A percentile compares a stretch with the other conserved stretches of the same genome.
These are phyloP conservation scores for Pichia kluyveri DNA, from an alignment of 805 yeast species.

Conservation along the genomic window DNA sequence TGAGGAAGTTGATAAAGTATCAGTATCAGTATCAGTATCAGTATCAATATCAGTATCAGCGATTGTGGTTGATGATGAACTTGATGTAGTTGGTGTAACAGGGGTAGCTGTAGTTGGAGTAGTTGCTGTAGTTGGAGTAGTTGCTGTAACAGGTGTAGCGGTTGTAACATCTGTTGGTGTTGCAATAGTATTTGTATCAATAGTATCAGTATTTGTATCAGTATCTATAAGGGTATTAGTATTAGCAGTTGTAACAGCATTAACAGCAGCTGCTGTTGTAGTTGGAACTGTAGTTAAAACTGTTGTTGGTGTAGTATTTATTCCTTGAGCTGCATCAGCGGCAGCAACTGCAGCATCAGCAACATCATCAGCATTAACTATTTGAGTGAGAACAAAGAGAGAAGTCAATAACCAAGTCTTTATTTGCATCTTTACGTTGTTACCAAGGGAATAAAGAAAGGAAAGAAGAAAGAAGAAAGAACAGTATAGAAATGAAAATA, in stretches of 20 bases:
- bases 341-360: conserved; percentile 3
- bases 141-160: neutral
- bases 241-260: neutral
- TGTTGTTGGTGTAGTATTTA: neutral
- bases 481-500: too few species aligned
- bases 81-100: conserved; percentile 7
- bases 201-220: neutral
- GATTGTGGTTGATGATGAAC: conserved; percentile 5
- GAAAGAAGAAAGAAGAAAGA: too few species aligned
- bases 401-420: too few species aligned
- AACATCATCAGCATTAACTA: conserved; percentile 6
- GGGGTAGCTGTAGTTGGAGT: neutral
- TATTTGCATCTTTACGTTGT: too few species aligned
- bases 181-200: neutral
- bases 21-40: conserved; percentile 12
- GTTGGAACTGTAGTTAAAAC: conserved; percentile 8
- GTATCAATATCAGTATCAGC: conserved; percentile 10
- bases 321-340: conserved; percentile 5
- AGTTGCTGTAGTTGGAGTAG: too few species aligned
- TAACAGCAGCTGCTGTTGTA: conserved; percentile 2
- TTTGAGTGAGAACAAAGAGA: conserved; percentile 4
- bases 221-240: conserved; percentile 13
- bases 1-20: too few species aligned
- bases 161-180: neutral
- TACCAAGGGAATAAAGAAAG: too few species aligned